Base-by-base conservation (phyloP, 202 grass and related monocot species). In the Carex sylvatica region DNA sequence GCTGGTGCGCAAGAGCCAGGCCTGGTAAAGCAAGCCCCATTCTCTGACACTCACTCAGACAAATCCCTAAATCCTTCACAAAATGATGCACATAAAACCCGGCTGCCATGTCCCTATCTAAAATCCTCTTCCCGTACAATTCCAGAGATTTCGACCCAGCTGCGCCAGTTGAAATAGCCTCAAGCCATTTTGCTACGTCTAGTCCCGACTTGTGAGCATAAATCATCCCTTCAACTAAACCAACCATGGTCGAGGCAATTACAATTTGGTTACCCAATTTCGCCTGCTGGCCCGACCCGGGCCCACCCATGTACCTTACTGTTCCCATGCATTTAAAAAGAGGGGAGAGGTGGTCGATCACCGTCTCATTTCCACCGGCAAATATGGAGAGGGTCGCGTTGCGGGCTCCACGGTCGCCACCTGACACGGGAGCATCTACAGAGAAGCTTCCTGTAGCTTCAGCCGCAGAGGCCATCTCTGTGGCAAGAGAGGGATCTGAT, bases 221-320 rank as follows among this genome's bases (percentile, higher is more conserved):
- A 83, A 93, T 79, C 92, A 98, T 95, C 42, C 95, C 95, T 77
- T 98, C 95, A 65, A 93, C 95, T 68, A 98, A 84, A 6, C 95
- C 95, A 33, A 98, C 92, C 95, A 98, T 98, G 81, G 88, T 98
- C 74, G 95, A 95, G n/a, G 92, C 90, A 83, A 98, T 95, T 44
- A 88, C 87, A 62, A 95, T 95, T 82, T 98, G 95, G 86, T 98
- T 98, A 53, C 95, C 92, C 79, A 95, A 87, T 85, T 95, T 98
- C 9, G 95, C 89, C 33, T 89, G 88, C 83, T 95, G 92, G 42
- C 92, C 92, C 13, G 87, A 83, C 35, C 95, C 95, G 0, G 92
- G 91, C 1, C 89, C 91, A 40, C 95, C 92, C 95, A 95, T 98
- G 89, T 93, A 90, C 18, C 83, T 79, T 9, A 86, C 92, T 44